These are phyloP conservation scores for Penicillium cosmopolitanum DNA, from an alignment of 495 filamentous ascomycete genomes.

Conservation along the genomic window DNA sequence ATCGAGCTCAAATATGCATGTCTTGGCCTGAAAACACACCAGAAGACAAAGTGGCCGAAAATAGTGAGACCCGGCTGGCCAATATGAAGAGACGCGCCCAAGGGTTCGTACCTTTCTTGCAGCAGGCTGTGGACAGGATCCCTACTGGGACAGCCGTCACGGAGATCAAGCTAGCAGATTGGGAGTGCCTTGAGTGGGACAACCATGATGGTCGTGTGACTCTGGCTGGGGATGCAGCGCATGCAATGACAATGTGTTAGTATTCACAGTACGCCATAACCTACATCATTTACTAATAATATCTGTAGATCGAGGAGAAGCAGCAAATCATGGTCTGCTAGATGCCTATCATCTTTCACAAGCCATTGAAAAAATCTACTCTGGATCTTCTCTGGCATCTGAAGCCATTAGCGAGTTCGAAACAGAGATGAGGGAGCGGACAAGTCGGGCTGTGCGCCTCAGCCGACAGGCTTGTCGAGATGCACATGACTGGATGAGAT, in stretches of 20 bases:
- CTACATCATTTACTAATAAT: neutral
- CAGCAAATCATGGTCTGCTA: conserved; percentile 58
- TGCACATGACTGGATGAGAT: conserved; percentile 55
- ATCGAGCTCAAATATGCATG: conserved; percentile 33
- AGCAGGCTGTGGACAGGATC: conserved; percentile 41
- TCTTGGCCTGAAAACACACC: conserved; percentile 34
- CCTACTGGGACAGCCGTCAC: conserved; percentile 48
- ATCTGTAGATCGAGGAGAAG: conserved; percentile 53
- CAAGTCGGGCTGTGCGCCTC: conserved; percentile 54
- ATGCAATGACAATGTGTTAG: conserved; percentile 66
- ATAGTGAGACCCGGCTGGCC: conserved; percentile 40
- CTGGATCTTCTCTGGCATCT: conserved; percentile 20
- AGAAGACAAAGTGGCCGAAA: conserved; percentile 38
- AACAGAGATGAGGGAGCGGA: conserved; percentile 50
- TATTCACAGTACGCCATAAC: conserved; percentile 2
- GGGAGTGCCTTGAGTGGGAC: conserved; percentile 47
- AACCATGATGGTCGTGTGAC: conserved; percentile 51
- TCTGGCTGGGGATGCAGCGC: conserved; percentile 62
- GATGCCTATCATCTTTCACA: conserved; percentile 41
- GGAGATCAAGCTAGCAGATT: conserved; percentile 57
- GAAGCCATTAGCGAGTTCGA: conserved; percentile 55
- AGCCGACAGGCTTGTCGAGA: conserved; percentile 63
- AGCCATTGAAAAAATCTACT: conserved; percentile 24
- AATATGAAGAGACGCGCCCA: conserved; percentile 55
- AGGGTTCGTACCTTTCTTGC: conserved; percentile 57